Conservation (phyloP, 352 stramenopile species). For the Pythium sukuiense region DNA sequence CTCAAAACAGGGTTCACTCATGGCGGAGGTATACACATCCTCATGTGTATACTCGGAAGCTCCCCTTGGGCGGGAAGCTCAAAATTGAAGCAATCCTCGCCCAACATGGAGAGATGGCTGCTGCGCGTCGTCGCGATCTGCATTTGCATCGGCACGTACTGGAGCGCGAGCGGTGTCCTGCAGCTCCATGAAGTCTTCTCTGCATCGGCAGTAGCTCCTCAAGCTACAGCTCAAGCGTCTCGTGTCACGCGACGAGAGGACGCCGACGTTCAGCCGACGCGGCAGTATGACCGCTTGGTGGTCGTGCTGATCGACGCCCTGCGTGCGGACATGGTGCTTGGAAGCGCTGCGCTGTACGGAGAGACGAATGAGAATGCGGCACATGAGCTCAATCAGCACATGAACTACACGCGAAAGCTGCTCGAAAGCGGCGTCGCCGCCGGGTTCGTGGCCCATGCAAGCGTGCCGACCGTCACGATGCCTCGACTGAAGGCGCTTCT, state of each 20-base stretch:
- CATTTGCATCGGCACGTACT: conserved; percentile 28
- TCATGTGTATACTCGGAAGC: neutral
- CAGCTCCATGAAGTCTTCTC: conserved; percentile 36
- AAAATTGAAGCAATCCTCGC: conserved; percentile 2
- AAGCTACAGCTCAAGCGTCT: neutral
- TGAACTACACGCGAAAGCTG: conserved; percentile 63
- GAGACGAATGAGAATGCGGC: neutral
- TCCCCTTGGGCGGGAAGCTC: neutral
- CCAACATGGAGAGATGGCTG: conserved; percentile 7
- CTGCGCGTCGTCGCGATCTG: neutral
- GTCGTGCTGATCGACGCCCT: conserved; percentile 87
- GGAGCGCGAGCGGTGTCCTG: conserved; percentile 28
- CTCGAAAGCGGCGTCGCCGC: conserved; percentile 50
- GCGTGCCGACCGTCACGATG: conserved; percentile 89
- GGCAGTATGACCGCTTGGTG: conserved; percentile 74
- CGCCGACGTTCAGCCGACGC: conserved; percentile 5
- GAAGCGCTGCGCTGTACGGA: conserved; percentile 49
- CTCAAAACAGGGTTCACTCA: conserved; percentile 4
- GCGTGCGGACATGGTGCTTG: conserved; percentile 87
- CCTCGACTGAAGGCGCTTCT: conserved; percentile 85
- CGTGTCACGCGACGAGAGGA: neutral
- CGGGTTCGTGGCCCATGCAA: conserved; percentile 78
- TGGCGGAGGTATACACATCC: neutral
- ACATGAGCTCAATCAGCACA: conserved; percentile 60
- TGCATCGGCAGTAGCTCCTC: neutral